A percentile compares a stretch with the other conserved stretches of the same genome.
Conservation (phyloP, 2,329 filamentous ascomycete species). For the Aspergillus sp. region DNA sequence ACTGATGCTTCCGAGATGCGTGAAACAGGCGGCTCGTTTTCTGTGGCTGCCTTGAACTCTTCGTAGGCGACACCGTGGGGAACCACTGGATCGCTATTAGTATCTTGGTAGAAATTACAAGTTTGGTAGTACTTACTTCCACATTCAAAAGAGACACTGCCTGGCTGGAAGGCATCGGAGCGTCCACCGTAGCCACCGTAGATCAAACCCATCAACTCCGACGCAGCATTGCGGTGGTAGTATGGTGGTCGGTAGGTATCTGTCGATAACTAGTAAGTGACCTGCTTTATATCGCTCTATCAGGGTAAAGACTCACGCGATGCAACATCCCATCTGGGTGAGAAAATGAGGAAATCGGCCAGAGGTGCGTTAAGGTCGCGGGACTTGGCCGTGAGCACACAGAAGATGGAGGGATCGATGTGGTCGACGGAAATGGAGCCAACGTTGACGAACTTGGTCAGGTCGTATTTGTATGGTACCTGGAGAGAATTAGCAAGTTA, state of each 20-base stretch:
- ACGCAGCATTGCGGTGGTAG: slow-evolving; percentile 39
- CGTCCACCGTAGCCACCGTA: slow-evolving; percentile 31
- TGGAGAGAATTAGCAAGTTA: slow-evolving; percentile 3
- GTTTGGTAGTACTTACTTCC: slow-evolving; percentile 18
- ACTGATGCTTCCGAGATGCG: slow-evolving; percentile 29
- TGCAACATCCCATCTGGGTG: slow-evolving; percentile 36
- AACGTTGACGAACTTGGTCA: slow-evolving; percentile 38
- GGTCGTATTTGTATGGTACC: slow-evolving; percentile 38
- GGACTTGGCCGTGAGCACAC: slow-evolving; percentile 37
- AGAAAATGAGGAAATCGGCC: slow-evolving; percentile 37
- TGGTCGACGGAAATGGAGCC: slow-evolving; percentile 37
- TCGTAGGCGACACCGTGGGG: slow-evolving; percentile 33
- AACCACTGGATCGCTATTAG: slow-evolving; percentile 21
- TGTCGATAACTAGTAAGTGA: slow-evolving; percentile 1
- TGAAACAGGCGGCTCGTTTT: slow-evolving; percentile 20
- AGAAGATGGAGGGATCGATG: slow-evolving; percentile 38
- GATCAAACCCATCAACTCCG: slow-evolving; percentile 35
- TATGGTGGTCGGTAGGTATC: slow-evolving; percentile 39
- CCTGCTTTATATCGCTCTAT: not conserved
- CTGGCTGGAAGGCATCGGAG: slow-evolving; percentile 29
- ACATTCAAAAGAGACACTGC: slow-evolving; percentile 32
- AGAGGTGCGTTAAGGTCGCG: slow-evolving; percentile 29
- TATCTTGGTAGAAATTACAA: not conserved
- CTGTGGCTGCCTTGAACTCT: slow-evolving; percentile 27
- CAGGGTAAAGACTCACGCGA: slow-evolving; percentile 19